phyloP scores from a whole-genome alignment of 306 rosid species.

The Senna tora region DNA sequence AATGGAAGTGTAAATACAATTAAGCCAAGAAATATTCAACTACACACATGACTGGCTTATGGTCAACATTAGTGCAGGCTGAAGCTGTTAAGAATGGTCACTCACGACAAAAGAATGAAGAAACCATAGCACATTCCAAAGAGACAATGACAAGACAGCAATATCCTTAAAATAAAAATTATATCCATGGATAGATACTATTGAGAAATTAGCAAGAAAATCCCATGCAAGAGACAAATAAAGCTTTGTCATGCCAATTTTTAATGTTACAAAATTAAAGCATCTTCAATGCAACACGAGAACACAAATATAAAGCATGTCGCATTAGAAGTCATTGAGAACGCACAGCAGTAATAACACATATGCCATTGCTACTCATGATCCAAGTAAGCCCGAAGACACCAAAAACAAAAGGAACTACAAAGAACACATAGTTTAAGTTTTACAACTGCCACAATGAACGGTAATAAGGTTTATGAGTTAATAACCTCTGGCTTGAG shows the following conservation, averaged over 20 bases:
- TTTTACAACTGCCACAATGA: neutral
- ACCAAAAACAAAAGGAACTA: neutral
- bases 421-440: neutral
- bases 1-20: slow-evolving; percentile 23
- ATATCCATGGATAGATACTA: too few species aligned
- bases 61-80: neutral
- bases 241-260: neutral
- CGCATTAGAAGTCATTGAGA: neutral
- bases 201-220: too few species aligned
- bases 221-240: neutral
- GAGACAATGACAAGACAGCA: too few species aligned
- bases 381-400: slow-evolving; percentile 9
- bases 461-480: slow-evolving; percentile 28
- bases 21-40: neutral
- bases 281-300: neutral
- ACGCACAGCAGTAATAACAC: neutral
- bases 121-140: neutral
- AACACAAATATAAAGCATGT: neutral
- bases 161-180: too few species aligned
- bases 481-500: slow-evolving; percentile 82
- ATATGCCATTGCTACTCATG: neutral
- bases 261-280: neutral
- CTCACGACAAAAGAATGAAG: slow-evolving; percentile 18
- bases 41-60: neutral
- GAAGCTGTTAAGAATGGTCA: slow-evolving; percentile 4